Conservation (phyloP, 2,329 filamentous ascomycete species). For the Leptographium galeiforme region DNA sequence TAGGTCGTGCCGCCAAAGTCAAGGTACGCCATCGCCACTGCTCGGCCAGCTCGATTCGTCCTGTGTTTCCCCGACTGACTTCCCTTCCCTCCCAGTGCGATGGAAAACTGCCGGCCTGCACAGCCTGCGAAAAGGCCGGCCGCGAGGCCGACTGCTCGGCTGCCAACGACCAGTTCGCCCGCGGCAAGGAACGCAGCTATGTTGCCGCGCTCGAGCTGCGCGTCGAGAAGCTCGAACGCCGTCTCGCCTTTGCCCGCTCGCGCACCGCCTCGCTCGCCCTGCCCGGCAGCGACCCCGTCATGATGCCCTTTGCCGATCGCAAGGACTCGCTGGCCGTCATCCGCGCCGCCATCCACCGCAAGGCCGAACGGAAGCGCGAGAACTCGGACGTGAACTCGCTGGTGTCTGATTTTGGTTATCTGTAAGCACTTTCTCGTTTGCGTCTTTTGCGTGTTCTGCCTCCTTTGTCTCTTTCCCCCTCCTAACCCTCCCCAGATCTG, state of each 20-base stretch:
- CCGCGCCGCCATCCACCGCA: constrained; percentile 48
- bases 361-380: constrained; percentile 53
- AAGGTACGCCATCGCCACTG: constrained; percentile 38
- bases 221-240: constrained; percentile 75
- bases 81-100: constrained; percentile 64
- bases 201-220: constrained; percentile 88
- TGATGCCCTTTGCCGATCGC: constrained; percentile 29
- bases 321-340: constrained; percentile 51
- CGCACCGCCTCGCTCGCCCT: constrained; percentile 58
- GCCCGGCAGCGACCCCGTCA: constrained; percentile 40
- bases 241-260: constrained; percentile 55
- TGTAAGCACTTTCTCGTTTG: constrained; percentile 32
- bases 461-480: not conserved
- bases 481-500: constrained; percentile 45
- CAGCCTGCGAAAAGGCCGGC: constrained; percentile 85
- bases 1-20: constrained; percentile 78
- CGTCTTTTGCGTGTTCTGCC: not conserved
- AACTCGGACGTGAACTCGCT: constrained; percentile 81
- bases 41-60: not conserved
- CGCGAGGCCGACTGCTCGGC: constrained; percentile 80
- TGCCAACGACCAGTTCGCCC: constrained; percentile 88
- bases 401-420: constrained; percentile 83
- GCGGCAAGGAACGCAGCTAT: constrained; percentile 88
- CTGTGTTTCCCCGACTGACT: not conserved
- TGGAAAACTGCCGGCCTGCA: constrained; percentile 88